phyloP scores from a whole-genome alignment of 2,329 filamentous ascomycete genomes.

The Penicillium sp. region DNA sequence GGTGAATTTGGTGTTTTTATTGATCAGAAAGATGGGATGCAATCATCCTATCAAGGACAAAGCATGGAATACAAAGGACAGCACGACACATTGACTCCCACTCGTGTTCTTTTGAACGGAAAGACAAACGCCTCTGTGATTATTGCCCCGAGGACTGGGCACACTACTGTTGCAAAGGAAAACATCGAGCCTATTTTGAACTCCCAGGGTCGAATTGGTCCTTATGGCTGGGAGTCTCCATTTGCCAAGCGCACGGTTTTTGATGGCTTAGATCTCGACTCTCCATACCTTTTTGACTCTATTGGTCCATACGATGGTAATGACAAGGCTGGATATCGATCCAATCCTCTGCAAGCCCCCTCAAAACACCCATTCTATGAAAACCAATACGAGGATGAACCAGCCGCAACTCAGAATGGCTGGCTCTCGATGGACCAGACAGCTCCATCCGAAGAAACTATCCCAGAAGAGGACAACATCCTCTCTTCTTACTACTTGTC shows the following conservation, averaged over 20 bases:
- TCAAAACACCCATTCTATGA: slow-evolving; percentile 22
- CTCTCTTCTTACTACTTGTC: slow-evolving; percentile 36
- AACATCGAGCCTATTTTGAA: slow-evolving; percentile 40
- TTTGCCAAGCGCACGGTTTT: slow-evolving; percentile 17
- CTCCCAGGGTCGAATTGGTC: slow-evolving; percentile 25
- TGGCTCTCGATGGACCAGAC: slow-evolving; percentile 18
- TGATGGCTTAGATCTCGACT: slow-evolving; percentile 22
- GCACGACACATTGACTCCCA: slow-evolving; percentile 17
- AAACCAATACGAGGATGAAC: slow-evolving; percentile 19
- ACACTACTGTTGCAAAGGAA: slow-evolving; percentile 31
- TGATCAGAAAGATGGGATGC: slow-evolving; percentile 25
- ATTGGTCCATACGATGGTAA: slow-evolving; percentile 24
- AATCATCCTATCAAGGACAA: slow-evolving; percentile 13
- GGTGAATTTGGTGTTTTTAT: slow-evolving; percentile 39
- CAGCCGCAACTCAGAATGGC: slow-evolving; percentile 11
- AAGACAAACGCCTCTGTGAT: slow-evolving; percentile 18
- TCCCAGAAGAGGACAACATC: slow-evolving; percentile 37
- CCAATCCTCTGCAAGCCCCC: slow-evolving; percentile 37
- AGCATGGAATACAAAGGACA: slow-evolving; percentile 1
- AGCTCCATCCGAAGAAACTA: slow-evolving; percentile 36
- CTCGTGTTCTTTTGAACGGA: slow-evolving; percentile 25
- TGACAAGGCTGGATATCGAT: slow-evolving; percentile 29
- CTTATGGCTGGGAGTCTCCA: slow-evolving; percentile 29
- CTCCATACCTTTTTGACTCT: slow-evolving; percentile 29
- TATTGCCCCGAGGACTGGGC: slow-evolving; percentile 13